Evolutionary conservation across 495 filamentous ascomycete species (phyloP), one percentile per base, ranked within the genome.

Genomic region (Opeltia flavorubescens): DNA sequence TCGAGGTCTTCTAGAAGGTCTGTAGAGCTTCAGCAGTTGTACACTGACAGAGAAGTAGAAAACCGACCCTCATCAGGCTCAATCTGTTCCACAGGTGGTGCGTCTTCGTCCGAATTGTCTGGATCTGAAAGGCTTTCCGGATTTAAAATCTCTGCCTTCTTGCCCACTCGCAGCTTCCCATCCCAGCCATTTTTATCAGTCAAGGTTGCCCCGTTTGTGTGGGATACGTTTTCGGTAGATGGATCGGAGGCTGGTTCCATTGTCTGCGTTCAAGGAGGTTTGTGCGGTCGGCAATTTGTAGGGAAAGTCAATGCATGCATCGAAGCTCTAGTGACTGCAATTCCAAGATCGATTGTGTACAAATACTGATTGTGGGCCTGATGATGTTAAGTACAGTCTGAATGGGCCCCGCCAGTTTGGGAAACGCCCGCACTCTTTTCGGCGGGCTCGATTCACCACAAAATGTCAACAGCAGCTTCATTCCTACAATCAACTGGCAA

Each of bases 131-230:
- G 59, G 15, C 83, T 80, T 56, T 89, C 85, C 13, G 83, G 81
- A 55, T 91, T 89, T 4, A 69, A 69, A 17, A 80, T 63, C 18
- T 75, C 70, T 5, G 81, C 71, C 34, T 75, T 71, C 50, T 79
- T 81, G 43, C 82, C 76, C 8, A 86, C 61, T 13, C 89, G 71
- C 43, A 94, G 71, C 64, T 95, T 95, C 44, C 89, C 89, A 65
- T 94, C 88, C 88, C 88, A 95, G 45, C 88, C 88, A 57, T 82
- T 85, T 62, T 78, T 81, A 58, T 85, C 69, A 50, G 67, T 71
- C 60, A 69, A 67, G 31, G 43, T 60, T 33, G 58, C 43, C 46
- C 44, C 43, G 43, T 55, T 53, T 31, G 17, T 49, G 9, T 45
- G 6, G 17, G 45, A 25, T 11, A 26, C 9, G 43, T 20, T n/a